These are phyloP conservation scores for Apophysomyces ossiformis DNA, from an alignment of 371 early-diverging fungal genomes.

Conservation along the genomic window DNA sequence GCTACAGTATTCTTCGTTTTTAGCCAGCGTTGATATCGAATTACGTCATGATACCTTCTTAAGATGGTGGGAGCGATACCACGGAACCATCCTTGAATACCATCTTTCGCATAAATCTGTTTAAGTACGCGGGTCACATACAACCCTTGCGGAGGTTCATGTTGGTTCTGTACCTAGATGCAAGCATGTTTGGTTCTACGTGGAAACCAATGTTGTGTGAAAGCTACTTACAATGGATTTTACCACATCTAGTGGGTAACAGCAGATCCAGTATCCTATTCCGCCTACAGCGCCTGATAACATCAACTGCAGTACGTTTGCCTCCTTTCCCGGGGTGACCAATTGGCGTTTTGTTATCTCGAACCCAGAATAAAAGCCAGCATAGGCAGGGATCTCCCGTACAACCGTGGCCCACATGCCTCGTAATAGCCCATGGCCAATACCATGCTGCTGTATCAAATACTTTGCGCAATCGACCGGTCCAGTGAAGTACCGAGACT, in stretches of 20 bases:
- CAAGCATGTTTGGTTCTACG: background rate
- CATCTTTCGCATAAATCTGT: constrained; percentile 59
- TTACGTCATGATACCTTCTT: constrained; percentile 34
- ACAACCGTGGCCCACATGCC: constrained; percentile 81
- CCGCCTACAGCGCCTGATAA: constrained; percentile 79
- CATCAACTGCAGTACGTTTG: constrained; percentile 66
- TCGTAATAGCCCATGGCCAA: constrained; percentile 72
- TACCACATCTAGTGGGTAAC: constrained; percentile 85
- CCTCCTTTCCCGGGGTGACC: constrained; percentile 45
- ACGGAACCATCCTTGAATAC: constrained; percentile 61
- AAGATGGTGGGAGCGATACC: constrained; percentile 65
- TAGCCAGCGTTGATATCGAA: background rate
- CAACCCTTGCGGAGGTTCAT: constrained; percentile 63
- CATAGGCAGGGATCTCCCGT: constrained; percentile 84
- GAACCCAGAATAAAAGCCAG: constrained; percentile 85
- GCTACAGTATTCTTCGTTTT: constrained; percentile 28
- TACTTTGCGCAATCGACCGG: constrained; percentile 72
- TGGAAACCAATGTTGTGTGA: background rate
- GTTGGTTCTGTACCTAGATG: constrained; percentile 61
- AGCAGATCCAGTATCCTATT: constrained; percentile 78
- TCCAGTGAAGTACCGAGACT: constrained; percentile 44
- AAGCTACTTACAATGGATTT: constrained; percentile 70
- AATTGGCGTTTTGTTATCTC: constrained; percentile 71
- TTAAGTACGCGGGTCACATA: constrained; percentile 58
- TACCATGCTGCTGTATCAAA: constrained; percentile 67